These are phyloP conservation scores for Eudorina sp. DNA, from an alignment of 139 green algal species.

Conservation along the genomic window DNA sequence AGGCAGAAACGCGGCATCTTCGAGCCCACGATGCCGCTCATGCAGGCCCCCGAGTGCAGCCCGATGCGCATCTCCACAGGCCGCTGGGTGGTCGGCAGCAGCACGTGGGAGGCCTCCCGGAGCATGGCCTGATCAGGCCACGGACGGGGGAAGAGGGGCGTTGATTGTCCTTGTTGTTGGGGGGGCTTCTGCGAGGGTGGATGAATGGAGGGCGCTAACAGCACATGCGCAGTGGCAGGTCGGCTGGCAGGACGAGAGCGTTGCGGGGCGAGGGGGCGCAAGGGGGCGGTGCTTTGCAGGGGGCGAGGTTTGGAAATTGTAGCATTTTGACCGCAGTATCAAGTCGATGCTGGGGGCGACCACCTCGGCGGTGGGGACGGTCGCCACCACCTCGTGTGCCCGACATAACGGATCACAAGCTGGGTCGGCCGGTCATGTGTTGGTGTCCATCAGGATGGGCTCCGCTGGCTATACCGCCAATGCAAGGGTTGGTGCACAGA, in stretches of 20 bases:
- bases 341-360: no score
- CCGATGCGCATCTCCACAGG: slow-evolving; percentile 44
- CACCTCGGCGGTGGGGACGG: no score
- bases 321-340: no score
- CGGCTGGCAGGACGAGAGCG: neutral
- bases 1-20: slow-evolving; percentile 51
- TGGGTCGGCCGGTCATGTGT: no score
- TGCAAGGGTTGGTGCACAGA: no score
- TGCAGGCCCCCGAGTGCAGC: slow-evolving; percentile 27
- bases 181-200: neutral
- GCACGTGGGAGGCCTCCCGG: slow-evolving; percentile 14
- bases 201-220: no score
- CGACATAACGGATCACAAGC: no score
- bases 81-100: slow-evolving; percentile 26
- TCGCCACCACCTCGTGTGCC: no score
- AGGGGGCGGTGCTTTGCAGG: no score
- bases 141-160: neutral
- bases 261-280: neutral
- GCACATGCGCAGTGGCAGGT: neutral
- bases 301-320: no score
- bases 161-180: neutral
- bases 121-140: slow-evolving; percentile 29
- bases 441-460: no score
- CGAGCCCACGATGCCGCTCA: slow-evolving; percentile 35
- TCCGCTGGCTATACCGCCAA: no score